phyloP scores from a whole-genome alignment of 345 rosid genomes.

The Eucalyptus urophylla region DNA sequence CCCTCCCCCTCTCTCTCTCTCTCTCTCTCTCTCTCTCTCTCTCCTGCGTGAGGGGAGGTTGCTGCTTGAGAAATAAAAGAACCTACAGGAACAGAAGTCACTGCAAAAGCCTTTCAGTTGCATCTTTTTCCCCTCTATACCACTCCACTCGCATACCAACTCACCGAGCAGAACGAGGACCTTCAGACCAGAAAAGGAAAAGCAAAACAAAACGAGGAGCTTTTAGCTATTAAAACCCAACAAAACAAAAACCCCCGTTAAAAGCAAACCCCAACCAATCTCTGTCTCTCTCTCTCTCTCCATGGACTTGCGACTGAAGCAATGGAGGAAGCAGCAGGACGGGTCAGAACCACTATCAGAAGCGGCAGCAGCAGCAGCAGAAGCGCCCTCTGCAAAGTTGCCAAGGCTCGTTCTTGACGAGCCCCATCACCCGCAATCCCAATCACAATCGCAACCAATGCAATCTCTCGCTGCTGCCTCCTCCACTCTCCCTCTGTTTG shows the following conservation, averaged over 20 bases:
- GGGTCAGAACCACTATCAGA: conserved; percentile 44
- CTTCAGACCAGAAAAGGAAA: not conserved
- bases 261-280: not conserved
- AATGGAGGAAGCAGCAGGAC: conserved; percentile 35
- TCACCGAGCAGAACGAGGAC: not conserved
- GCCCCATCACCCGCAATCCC: conserved; percentile 1
- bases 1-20: not conserved
- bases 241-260: not conserved
- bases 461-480: not conserved
- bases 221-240: not conserved
- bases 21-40: not conserved
- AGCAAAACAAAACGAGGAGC: not conserved
- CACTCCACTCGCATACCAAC: not conserved
- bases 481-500: conserved; percentile 71
- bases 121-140: not conserved
- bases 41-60: not conserved
- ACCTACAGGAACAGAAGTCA: not conserved
- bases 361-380: not conserved
- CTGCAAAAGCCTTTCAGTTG: not conserved
- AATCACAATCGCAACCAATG: conserved; percentile 10
- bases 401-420: conserved; percentile 55
- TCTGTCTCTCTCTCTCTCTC: not conserved
- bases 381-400: conserved; percentile 41
- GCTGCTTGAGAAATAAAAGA: not conserved
- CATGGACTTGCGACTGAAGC: conserved; percentile 86